Evolutionary conservation across 164 flowering plant species (phyloP), one percentile per base, ranked within the genome.

Genomic region (Nymphaea thermarum): DNA sequence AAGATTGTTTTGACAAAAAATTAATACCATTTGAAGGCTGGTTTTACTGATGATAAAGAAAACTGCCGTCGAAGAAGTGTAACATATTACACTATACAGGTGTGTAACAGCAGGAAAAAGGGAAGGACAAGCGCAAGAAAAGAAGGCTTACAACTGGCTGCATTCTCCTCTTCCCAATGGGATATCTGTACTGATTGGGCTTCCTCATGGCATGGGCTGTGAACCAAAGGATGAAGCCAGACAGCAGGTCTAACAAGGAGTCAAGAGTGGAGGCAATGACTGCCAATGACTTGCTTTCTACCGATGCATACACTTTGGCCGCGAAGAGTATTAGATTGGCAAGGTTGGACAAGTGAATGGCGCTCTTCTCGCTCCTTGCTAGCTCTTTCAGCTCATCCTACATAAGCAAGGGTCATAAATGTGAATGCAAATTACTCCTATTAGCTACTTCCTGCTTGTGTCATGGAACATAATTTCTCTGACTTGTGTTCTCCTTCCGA

Each of bases 141-240:
- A 47, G 62, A 7, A 51, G 14, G 76, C 86, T 70, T 79, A 89
- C 95, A 77, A 91, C 91, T 4, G 97, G 95, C 66, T 91, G 97
- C 97, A 91, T 91, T 45, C 95, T 65, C 60, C 79, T 85, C 77
- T 91, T 91, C 47, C 97, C 97, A 57, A 91, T 84, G 0, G 97
- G 95, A 69, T 86, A 89, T 43, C 78, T 81, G 68, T 82, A 89
- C 12, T 79, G 86, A 68, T 87, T 91, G 4, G 93, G 95, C 17
- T 75, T 82, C 71, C 68, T 82, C 97, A 91, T 91, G 68, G 93
- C 87, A 78, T 87, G 4, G 45, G 91, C 68, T 66, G 97, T 87
- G 75, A 89, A 91, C 97, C 97, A 91, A 51, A 91, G 68, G 42
- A 91, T 91, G 65, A 91, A 85, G 4, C 97, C 97, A 4, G 97